Conservation (phyloP, 108 stramenopile genomes). For the Nannochloropsis oceanica region DNA sequence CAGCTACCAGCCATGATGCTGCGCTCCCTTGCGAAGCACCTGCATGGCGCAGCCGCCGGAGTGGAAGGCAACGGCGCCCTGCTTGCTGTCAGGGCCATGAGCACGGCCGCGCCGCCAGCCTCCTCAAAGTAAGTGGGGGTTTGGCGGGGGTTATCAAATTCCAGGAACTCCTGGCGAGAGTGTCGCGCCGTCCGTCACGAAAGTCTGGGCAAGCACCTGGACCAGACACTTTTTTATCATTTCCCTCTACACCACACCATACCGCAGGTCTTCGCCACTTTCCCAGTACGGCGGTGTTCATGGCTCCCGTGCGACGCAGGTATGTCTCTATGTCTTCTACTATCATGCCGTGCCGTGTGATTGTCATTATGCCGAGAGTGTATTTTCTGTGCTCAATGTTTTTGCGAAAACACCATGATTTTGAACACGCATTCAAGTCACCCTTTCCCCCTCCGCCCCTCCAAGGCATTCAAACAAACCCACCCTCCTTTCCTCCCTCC, state of each 20-base stretch:
- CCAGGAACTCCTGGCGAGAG: background rate
- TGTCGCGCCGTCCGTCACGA: too few relatives aligned
- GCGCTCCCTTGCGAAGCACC: background rate
- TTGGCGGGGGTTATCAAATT: background rate
- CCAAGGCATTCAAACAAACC: background rate
- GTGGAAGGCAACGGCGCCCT: background rate
- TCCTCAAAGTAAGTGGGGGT: background rate
- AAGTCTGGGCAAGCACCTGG: too few relatives aligned
- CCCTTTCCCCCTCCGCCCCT: too few relatives aligned
- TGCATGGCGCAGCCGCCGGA: background rate
- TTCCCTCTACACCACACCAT: background rate
- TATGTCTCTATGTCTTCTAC: background rate
- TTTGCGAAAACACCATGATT: too few relatives aligned
- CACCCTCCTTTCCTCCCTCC: background rate
- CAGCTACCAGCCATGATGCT: background rate
- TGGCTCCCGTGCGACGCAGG: background rate
- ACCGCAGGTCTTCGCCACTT: conserved; percentile 7
- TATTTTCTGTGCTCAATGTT: too few relatives aligned
- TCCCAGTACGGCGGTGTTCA: conserved; percentile 26
- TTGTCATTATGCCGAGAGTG: too few relatives aligned
- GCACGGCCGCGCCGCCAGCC: background rate
- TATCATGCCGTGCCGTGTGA: too few relatives aligned
- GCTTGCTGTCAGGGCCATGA: background rate
- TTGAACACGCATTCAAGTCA: too few relatives aligned
- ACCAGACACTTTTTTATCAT: too few relatives aligned